Evolutionary conservation across 257 asterid species (phyloP), one percentile per base, ranked within the genome.

Genomic region (Dorcoceras hygrometricum): DNA sequence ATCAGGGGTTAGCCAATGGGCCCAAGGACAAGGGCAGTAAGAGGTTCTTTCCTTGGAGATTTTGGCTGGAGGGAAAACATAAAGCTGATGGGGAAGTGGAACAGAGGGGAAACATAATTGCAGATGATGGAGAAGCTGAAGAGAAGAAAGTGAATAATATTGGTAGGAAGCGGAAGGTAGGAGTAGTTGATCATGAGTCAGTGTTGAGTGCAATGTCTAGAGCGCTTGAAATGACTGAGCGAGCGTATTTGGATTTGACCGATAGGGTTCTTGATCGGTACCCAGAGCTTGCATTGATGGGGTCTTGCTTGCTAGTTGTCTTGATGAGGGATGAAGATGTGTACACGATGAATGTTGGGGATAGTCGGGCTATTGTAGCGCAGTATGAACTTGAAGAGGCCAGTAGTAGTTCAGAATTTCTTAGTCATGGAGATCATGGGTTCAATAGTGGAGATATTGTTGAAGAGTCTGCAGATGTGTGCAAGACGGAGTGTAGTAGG

Each of bases 251-350:
- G 82, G 91, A 86, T 81, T 77, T 92, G 96, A 89, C 96, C 0
- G 95, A 92, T 70, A 89, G 87, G 84, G 87, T 92, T 75, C 95
- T 92, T 71, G 95, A 92, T 77, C 89, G 90, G 68, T 89, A 89
- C 73, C 98, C 97, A 7, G 98, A 92, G 80, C 90, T 92, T 71
- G 98, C 98, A 7, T 75, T 92, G 80, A 92, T 92, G 97, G 98
- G 98, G 63, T 92, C 98, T 73, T 92, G 98, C 76, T 78, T 92
- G 79, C 77, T 92, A 84, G 98, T 83, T 66, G 96, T 73, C 0
- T 81, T 89, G 84, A 92, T 92, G 98, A 92, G 95, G 77, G 98
- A 89, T 63, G 98, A 89, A n/a, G 98, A 89, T 67, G 98, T 92
- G 36, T 92, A 87, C 77, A 97, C 88, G 77, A 92, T 92, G 98